Evolutionary conservation across 2,329 filamentous ascomycete species (phyloP).

Genomic region (Monilinia vaccinii-corymbosi): DNA sequence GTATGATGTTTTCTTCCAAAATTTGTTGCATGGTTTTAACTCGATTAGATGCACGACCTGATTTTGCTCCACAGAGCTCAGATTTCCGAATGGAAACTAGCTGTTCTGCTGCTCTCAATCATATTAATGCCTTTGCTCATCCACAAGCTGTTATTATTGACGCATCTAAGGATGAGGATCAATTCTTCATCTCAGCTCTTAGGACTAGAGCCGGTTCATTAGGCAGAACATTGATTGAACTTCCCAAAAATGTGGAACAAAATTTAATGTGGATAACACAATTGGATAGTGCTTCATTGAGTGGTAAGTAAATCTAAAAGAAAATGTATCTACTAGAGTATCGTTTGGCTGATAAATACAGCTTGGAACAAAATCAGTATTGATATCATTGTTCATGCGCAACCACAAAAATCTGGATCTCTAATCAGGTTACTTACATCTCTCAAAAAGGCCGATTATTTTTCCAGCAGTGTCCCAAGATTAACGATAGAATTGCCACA

Average conservation of each 20-base stretch:
- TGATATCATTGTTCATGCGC: constrained; percentile 77
- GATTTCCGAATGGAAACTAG: constrained; percentile 59
- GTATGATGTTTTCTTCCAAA: constrained; percentile 23
- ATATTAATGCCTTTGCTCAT: constrained; percentile 65
- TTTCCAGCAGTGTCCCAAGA: constrained; percentile 57
- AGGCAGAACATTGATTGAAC: constrained; percentile 59
- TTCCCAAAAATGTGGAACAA: constrained; percentile 55
- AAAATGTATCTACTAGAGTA: not conserved
- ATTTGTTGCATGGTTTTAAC: constrained; percentile 12
- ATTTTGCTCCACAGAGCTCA: constrained; percentile 61
- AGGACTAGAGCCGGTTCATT: constrained; percentile 43
- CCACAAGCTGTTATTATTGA: constrained; percentile 65
- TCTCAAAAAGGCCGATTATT: constrained; percentile 66
- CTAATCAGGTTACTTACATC: constrained; percentile 70
- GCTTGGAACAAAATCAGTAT: constrained; percentile 72
- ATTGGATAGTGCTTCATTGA: constrained; percentile 64
- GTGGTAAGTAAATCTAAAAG: constrained; percentile 36
- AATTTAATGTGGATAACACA: constrained; percentile 68
- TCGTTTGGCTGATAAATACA: constrained; percentile 30
- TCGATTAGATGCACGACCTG: constrained; percentile 61
- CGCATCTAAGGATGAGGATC: constrained; percentile 55
- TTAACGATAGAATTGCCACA: constrained; percentile 78
- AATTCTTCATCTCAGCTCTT: constrained; percentile 55
- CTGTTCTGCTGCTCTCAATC: constrained; percentile 56
- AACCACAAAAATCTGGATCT: constrained; percentile 60